Evolutionary conservation across 139 green algal genomes (phyloP).

Genomic region (Ettlia oleoabundans): DNA sequence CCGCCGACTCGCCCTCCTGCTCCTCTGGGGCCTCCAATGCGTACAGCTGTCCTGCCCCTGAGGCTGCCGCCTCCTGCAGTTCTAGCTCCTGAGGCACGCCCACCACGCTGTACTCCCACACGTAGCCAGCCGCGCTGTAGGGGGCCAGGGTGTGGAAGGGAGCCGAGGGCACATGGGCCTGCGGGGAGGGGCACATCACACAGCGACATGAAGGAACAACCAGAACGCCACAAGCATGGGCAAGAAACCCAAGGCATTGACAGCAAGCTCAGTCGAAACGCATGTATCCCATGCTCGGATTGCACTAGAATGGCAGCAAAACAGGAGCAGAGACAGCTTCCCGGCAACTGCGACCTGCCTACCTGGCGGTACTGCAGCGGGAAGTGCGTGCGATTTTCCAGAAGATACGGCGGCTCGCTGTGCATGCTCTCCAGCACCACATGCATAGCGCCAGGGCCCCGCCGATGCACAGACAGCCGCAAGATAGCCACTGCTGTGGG

Average conservation of each 20-base stretch:
- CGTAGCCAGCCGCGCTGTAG: constrained; percentile 45
- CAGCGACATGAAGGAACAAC: too few species aligned
- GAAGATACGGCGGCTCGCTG: constrained; percentile 56
- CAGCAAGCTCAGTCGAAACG: too few species aligned
- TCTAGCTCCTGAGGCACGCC: constrained; percentile 47
- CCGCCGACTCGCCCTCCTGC: not conserved
- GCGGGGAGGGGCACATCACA: not conserved
- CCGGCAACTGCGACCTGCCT: not conserved
- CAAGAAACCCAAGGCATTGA: not conserved
- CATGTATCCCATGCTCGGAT: too few species aligned
- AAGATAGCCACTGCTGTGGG: constrained; percentile 52
- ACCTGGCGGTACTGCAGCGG: constrained; percentile 67
- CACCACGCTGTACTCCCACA: constrained; percentile 38
- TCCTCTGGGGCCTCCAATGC: constrained; percentile 35
- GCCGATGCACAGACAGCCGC: constrained; percentile 48
- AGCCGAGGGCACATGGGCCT: constrained; percentile 33
- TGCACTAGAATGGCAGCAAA: too few species aligned
- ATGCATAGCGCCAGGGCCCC: constrained; percentile 55
- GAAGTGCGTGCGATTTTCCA: constrained; percentile 68
- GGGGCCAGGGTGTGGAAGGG: constrained; percentile 62
- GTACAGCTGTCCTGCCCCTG: not conserved
- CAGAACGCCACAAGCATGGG: too few species aligned
- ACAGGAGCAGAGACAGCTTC: not conserved
- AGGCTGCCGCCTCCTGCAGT: constrained; percentile 43
- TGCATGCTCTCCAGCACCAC: constrained; percentile 62